Percentiles rank a stretch among this genome's conserved stretches.
Evolutionary conservation across 805 yeast species (phyloP).

Genomic region (Clavispora phyllophila): DNA sequence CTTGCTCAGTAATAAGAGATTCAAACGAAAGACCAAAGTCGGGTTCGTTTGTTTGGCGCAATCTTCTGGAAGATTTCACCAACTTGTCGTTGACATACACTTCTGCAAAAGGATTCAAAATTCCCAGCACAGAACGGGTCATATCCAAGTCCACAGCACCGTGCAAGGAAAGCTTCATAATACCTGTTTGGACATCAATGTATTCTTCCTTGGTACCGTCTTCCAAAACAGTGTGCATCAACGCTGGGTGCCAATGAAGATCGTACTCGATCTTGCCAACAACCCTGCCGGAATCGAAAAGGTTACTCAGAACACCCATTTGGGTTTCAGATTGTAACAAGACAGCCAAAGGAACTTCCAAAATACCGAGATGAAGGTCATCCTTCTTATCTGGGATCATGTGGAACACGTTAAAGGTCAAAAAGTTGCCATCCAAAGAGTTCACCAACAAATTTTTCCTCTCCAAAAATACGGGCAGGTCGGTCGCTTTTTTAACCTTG

Average conservation of each 20-base stretch:
- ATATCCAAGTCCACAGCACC: conserved; percentile 56
- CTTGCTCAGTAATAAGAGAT: conserved; percentile 55
- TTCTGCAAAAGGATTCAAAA: conserved; percentile 65
- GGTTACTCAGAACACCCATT: conserved; percentile 39
- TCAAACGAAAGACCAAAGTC: conserved; percentile 64
- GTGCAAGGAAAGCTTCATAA: conserved; percentile 58
- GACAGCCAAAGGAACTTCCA: conserved; percentile 53
- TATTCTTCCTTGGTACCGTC: conserved; percentile 47
- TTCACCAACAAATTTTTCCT: conserved; percentile 56
- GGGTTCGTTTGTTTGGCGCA: conserved; percentile 69
- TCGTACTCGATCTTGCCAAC: conserved; percentile 61
- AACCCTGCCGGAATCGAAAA: conserved; percentile 46
- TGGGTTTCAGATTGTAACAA: conserved; percentile 50
- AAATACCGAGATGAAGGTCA: conserved; percentile 44
- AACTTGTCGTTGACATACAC: conserved; percentile 53
- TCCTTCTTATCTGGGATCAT: conserved; percentile 50
- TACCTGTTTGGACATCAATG: conserved; percentile 68
- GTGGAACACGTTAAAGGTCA: conserved; percentile 51
- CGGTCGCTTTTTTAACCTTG: conserved; percentile 50
- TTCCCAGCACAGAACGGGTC: conserved; percentile 45
- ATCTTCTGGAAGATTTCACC: conserved; percentile 52
- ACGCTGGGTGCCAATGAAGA: conserved; percentile 44
- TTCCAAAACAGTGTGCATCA: conserved; percentile 39
- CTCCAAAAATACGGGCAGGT: conserved; percentile 63
- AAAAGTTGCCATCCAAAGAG: conserved; percentile 47